These are phyloP conservation scores for Dothideomycetidae sp. DNA, from an alignment of 2,329 filamentous ascomycete genomes.

Conservation along the genomic window DNA sequence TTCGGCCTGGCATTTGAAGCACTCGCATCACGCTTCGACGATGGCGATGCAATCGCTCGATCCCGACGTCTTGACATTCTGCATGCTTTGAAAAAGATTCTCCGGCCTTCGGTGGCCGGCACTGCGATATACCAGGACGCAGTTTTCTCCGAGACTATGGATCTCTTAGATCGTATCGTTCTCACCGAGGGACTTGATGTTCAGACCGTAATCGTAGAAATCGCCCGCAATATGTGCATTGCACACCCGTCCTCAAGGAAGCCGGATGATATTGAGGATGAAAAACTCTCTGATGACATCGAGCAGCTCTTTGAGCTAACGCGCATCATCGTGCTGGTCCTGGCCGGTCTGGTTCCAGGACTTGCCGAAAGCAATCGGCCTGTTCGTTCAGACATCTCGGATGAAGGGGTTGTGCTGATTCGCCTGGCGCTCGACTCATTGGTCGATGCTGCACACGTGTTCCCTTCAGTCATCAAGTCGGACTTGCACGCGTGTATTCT, in stretches of 20 bases:
- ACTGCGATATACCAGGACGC: slow-evolving; percentile 94
- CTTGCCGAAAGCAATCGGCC: slow-evolving; percentile 43
- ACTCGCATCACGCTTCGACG: slow-evolving; percentile 53
- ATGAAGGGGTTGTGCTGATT: slow-evolving; percentile 72
- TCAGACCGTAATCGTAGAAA: slow-evolving; percentile 85
- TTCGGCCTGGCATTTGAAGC: slow-evolving; percentile 96
- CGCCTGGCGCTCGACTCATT: slow-evolving; percentile 70
- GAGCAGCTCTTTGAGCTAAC: slow-evolving; percentile 96
- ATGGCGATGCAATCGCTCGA: slow-evolving; percentile 17
- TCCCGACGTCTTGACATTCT: slow-evolving; percentile 57
- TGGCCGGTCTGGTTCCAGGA: slow-evolving; percentile 77
- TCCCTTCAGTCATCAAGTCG: slow-evolving; percentile 90
- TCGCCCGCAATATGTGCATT: slow-evolving; percentile 77
- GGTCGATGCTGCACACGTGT: slow-evolving; percentile 88
- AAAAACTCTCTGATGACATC: slow-evolving; percentile 85
- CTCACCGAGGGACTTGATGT: slow-evolving; percentile 82
- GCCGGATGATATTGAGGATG: slow-evolving; percentile 35
- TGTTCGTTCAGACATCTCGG: slow-evolving; percentile 51
- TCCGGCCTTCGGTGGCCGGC: slow-evolving; percentile 85
- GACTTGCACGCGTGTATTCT: slow-evolving; percentile 93
- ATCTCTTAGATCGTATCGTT: slow-evolving; percentile 80
- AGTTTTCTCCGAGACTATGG: slow-evolving; percentile 94
- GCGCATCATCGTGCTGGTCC: slow-evolving; percentile 83
- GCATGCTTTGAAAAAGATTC: slow-evolving; percentile 81
- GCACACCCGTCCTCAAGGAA: slow-evolving; percentile 74